Conservation (phyloP, 2,329 filamentous ascomycete species). For the Pseudogymnoascus verrucosus region DNA sequence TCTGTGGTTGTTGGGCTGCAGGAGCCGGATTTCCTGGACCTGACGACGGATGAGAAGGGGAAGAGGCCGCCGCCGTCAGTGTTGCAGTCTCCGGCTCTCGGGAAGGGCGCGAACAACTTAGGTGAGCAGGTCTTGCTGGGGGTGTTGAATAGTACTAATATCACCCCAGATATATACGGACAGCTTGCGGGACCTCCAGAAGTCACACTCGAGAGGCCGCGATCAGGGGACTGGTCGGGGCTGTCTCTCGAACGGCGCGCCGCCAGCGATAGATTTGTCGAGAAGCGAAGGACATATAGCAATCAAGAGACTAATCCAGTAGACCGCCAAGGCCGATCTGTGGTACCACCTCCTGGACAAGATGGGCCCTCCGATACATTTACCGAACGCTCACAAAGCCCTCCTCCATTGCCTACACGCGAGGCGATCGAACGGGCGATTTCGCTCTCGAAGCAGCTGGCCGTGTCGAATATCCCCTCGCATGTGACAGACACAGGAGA, state of each 20-base stretch:
- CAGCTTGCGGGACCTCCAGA: constrained; percentile 48
- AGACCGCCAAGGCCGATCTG: constrained; percentile 32
- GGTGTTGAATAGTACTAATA: constrained; percentile 14
- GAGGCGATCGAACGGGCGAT: constrained; percentile 80
- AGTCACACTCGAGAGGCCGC: constrained; percentile 37
- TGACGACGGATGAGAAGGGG: constrained; percentile 36
- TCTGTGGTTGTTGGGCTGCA: constrained; percentile 41
- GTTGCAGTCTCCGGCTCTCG: constrained; percentile 30
- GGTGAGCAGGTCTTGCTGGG: constrained; percentile 19
- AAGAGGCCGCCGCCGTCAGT: constrained; percentile 39
- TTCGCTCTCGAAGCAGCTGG: constrained; percentile 77
- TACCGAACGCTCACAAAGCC: constrained; percentile 62
- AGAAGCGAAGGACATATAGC: constrained; percentile 21
- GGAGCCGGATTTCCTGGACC: constrained; percentile 63
- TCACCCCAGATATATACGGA: constrained; percentile 32
- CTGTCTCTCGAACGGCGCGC: constrained; percentile 32
- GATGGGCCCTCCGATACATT: constrained; percentile 22
- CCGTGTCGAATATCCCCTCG: constrained; percentile 83
- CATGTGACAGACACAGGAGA: constrained; percentile 89
- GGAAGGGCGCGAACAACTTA: constrained; percentile 25
- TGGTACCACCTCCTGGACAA: constrained; percentile 28
- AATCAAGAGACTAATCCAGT: constrained; percentile 25
- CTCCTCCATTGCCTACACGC: constrained; percentile 60
- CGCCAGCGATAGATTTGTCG: constrained; percentile 47
- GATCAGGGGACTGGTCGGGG: constrained; percentile 44